These are phyloP conservation scores for Phytophthora cactorum DNA, from an alignment of 352 stramenopile genomes.

Conservation along the genomic window DNA sequence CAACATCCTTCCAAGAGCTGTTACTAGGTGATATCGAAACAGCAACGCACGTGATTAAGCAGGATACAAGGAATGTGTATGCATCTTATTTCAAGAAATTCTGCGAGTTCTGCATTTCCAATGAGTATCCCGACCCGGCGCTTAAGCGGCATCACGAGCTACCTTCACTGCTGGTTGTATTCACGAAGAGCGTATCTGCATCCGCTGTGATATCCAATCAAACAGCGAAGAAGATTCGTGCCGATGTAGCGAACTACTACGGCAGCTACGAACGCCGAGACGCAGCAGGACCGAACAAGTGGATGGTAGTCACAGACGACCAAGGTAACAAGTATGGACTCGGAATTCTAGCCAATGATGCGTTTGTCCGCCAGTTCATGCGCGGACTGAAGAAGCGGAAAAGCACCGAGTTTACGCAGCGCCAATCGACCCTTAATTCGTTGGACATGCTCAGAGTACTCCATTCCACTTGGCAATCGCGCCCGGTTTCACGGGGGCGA, in stretches of 20 bases:
- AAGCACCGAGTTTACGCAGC: constrained; percentile 5
- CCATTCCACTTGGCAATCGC: constrained; percentile 2
- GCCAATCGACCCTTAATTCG: constrained; percentile 10
- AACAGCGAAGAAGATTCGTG: constrained; percentile 11
- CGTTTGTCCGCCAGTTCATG: constrained; percentile 13
- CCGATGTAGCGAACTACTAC: constrained; percentile 16
- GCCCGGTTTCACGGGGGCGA: constrained; percentile 1
- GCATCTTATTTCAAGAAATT: no score
- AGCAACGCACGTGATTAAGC: no score
- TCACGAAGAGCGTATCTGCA: constrained; percentile 8
- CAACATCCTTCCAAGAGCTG: no score
- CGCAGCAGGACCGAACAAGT: constrained; percentile 5
- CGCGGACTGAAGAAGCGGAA: constrained; percentile 7
- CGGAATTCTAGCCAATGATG: background rate
- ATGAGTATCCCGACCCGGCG: no score
- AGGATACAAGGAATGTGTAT: no score
- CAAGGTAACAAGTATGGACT: constrained; percentile 4
- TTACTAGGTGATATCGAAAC: no score
- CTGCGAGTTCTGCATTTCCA: no score
- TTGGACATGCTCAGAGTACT: constrained; percentile 1
- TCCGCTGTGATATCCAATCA: constrained; percentile 8
- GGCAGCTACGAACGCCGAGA: background rate
- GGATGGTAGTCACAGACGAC: constrained; percentile 4
- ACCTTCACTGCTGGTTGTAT: no score
- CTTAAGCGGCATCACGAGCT: no score